A percentile compares a stretch with the other conserved stretches of the same genome.
These are phyloP conservation scores for Dioscorea alata DNA, from an alignment of 106 monocot genomes.

Conservation along the genomic window DNA sequence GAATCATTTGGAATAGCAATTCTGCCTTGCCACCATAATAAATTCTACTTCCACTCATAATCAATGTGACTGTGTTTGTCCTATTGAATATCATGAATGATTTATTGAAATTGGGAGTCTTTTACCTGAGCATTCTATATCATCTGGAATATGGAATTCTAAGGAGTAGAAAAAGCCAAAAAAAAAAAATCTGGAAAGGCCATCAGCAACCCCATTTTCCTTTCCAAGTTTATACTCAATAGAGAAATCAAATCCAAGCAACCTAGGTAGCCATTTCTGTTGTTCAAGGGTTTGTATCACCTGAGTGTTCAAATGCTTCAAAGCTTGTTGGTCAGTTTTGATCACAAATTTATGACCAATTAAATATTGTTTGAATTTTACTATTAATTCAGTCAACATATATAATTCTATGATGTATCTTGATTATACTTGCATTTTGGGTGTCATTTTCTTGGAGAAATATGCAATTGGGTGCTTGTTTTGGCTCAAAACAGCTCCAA, in stretches of 20 bases:
- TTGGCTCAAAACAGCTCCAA: slow-evolving; percentile 10
- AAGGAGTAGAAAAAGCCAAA: too few relatives aligned
- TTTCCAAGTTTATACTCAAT: not conserved
- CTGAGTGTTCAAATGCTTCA: too few relatives aligned
- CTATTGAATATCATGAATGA: not conserved
- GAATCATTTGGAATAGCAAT: not conserved
- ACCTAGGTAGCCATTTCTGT: too few relatives aligned
- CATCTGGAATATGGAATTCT: too few relatives aligned
- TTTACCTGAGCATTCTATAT: too few relatives aligned
- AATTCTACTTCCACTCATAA: not conserved
- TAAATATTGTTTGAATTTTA: too few relatives aligned
- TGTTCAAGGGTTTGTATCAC: too few relatives aligned
- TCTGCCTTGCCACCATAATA: not conserved
- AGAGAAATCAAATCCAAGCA: not conserved
- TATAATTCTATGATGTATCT: too few relatives aligned
- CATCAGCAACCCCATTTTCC: not conserved
- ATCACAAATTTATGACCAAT: too few relatives aligned
- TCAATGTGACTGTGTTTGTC: too few relatives aligned
- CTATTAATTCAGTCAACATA: too few relatives aligned
- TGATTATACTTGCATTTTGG: not conserved
- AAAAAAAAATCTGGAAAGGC: not conserved
- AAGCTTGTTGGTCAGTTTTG: too few relatives aligned
- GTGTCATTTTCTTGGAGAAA: not conserved
- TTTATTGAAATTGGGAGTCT: not conserved
- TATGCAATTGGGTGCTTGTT: not conserved